Evolutionary conservation across 345 rosid genomes (phyloP).

Genomic region (Bruguiera parviflora): DNA sequence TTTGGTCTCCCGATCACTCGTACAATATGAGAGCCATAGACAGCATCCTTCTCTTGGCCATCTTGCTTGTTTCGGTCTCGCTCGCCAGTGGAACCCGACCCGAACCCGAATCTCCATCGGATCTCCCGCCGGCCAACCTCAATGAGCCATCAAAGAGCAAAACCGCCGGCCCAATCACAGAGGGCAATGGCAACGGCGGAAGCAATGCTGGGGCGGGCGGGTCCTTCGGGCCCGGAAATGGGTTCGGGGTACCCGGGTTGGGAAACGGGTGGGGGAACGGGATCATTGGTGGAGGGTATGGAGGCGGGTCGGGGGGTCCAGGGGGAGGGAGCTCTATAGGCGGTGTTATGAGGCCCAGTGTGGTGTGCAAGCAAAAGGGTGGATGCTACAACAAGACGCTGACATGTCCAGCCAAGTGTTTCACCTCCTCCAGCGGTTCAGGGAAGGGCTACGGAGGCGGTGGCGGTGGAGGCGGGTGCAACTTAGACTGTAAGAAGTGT

Average conservation of each 20-base stretch:
- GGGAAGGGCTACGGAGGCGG: constrained; percentile 94
- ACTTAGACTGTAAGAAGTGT: constrained; percentile 92
- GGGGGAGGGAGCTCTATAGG: constrained; percentile 62
- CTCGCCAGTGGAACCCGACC: constrained; percentile 39
- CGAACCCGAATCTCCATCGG: constrained; percentile 30
- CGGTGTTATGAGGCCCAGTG: constrained; percentile 56
- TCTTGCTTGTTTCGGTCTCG: constrained; percentile 37
- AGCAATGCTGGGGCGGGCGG: constrained; percentile 42
- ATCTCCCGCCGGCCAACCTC: not conserved
- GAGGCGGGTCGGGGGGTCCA: constrained; percentile 62
- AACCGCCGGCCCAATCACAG: constrained; percentile 10
- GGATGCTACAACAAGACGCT: constrained; percentile 81
- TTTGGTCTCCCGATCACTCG: not conserved
- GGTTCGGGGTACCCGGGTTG: constrained; percentile 51
- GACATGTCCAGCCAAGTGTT: constrained; percentile 92
- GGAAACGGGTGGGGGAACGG: constrained; percentile 47
- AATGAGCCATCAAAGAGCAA: constrained; percentile 16
- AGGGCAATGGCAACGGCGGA: constrained; percentile 18
- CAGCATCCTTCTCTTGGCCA: constrained; percentile 22
- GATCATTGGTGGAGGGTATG: constrained; percentile 61
- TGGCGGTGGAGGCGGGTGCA: constrained; percentile 96
- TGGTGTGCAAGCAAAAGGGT: constrained; percentile 73
- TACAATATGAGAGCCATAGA: constrained; percentile 33
- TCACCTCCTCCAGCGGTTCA: constrained; percentile 73
- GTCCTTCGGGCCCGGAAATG: constrained; percentile 45